Percentiles rank a stretch among this genome's conserved stretches.
phyloP scores from a whole-genome alignment of 2,329 filamentous ascomycete genomes.

The Colletotrichum coccodes region DNA sequence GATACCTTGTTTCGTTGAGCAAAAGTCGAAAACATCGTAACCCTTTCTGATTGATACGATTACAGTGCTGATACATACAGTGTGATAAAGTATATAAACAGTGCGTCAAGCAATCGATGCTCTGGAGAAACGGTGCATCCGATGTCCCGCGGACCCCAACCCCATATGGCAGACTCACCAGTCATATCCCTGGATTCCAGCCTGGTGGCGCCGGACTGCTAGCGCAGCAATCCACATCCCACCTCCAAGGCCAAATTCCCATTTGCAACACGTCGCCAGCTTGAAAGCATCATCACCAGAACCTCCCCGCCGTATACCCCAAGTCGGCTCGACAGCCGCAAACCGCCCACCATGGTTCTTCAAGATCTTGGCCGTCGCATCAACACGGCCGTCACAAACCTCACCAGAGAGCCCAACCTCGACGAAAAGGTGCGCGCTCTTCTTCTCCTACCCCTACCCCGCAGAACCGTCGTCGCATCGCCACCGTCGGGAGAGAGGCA shows the following conservation, averaged over 20 bases:
- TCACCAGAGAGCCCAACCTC: slow-evolving; percentile 90
- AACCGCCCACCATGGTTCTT: slow-evolving; percentile 80
- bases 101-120: not conserved
- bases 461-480: not conserved
- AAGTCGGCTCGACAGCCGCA: slow-evolving; percentile 35
- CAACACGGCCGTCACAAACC: slow-evolving; percentile 93
- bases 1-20: not conserved
- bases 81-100: not conserved
- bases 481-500: not conserved
- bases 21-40: not conserved
- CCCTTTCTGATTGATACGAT: no score
- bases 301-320: slow-evolving; percentile 8
- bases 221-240: slow-evolving; percentile 29
- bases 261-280: slow-evolving; percentile 30
- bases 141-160: not conserved
- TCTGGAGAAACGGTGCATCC: slow-evolving; percentile 26
- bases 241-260: slow-evolving; percentile 32
- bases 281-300: slow-evolving; percentile 14
- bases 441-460: not conserved
- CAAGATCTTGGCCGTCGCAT: slow-evolving; percentile 99
- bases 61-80: not conserved
- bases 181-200: slow-evolving; percentile 12
- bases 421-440: slow-evolving; percentile 83
- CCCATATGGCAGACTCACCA: slow-evolving; percentile 1
- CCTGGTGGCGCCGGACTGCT: slow-evolving; percentile 15